Percentiles rank a stretch among this genome's conserved stretches.
phyloP scores from a whole-genome alignment of 2,329 filamentous ascomycete species.

The Hortaea werneckii region DNA sequence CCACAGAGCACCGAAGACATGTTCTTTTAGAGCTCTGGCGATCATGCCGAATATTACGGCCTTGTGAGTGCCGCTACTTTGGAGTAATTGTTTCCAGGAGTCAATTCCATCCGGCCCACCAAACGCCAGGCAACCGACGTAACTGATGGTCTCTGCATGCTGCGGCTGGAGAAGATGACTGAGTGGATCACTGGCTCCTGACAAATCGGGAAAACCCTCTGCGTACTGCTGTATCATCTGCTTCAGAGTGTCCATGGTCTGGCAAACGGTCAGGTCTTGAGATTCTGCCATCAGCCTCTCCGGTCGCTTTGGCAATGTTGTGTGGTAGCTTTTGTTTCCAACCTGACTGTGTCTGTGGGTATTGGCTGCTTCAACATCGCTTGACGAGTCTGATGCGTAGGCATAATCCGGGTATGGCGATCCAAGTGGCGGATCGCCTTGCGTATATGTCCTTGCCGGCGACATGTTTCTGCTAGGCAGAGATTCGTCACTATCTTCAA shows the following conservation, averaged over 20 bases:
- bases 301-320: not conserved
- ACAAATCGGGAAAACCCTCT: not conserved
- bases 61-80: constrained; percentile 6
- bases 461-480: not conserved
- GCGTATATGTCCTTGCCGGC: not conserved
- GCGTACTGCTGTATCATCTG: not conserved
- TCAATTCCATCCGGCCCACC: constrained; percentile 13
- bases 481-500: not conserved
- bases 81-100: constrained; percentile 17
- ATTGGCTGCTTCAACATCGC: not conserved
- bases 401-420: not conserved
- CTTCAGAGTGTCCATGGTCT: not conserved
- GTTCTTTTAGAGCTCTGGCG: constrained; percentile 20
- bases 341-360: no score
- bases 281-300: not conserved
- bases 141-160: constrained; percentile 6
- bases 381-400: not conserved
- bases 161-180: not conserved
- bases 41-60: constrained; percentile 20
- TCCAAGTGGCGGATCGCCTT: not conserved
- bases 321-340: no score
- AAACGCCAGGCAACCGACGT: constrained; percentile 24
- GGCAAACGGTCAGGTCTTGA: not conserved
- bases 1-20: constrained; percentile 20
- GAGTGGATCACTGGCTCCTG: not conserved